Base-by-base conservation (phyloP, 2,329 filamentous ascomycete species). In the Pyrenochaeta sp. region DNA sequence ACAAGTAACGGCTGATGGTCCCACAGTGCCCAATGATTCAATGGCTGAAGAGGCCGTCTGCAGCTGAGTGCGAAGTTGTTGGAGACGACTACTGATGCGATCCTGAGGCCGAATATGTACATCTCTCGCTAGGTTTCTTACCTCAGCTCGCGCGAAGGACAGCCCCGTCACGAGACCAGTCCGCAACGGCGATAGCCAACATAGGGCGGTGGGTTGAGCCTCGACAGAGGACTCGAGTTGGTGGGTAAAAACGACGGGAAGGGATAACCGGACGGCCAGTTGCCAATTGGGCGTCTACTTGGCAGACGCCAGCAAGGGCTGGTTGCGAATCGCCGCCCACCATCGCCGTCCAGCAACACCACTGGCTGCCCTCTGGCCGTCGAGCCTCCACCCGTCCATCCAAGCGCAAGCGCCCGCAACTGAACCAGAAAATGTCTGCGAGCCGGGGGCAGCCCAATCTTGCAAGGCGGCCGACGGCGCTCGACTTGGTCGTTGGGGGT, bases 391-490 rank as follows among this genome's bases (percentile, higher is more conserved):
- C 60, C 63, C 61, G 60, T 53, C 60, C 48, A 50, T 49, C 55
- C 58, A 64, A 55, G 63, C 63, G 65, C 67, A 69, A 68, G 67
- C 68, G 68, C 68, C 59, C 64, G 63, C 51, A 53, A 46, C 29
- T 58, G 47, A 44, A 54, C 58, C 55, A 62, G 53, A 55, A 63
- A 59, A 57, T n/a, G n/a, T n/a, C 52, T 55, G 52, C 55, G 58
- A 59, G 54, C 52, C 55, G 53, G 58, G 31, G 35, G 52, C 50
- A 58, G 58, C 59, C 50, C 57, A 62, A 58, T 48, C 46, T 55
- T 34, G 51, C 51, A 59, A 51, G 55, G 55, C 50, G 44, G 50
- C 58, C 53, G 52, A 54, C 58, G 52, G n/a, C n/a, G n/a, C n/a
- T 49, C 44, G 55, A 50, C 51, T 53, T 53, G 47, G 52, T 34